Conservation (phyloP, 192 early-diverging fungal species). For the Coemansia erecta region DNA sequence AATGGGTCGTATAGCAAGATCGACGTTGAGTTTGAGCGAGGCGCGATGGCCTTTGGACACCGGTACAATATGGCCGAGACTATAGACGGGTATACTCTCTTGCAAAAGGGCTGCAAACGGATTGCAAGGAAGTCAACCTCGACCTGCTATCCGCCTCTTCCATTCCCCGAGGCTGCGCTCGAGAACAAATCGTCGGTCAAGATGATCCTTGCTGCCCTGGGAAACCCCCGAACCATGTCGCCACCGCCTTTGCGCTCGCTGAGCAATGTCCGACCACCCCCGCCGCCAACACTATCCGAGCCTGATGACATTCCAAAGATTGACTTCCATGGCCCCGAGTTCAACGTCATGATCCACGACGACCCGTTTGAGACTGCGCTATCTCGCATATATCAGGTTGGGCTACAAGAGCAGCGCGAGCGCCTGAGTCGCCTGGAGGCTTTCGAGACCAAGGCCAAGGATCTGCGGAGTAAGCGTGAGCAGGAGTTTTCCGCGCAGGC, state of each 20-base stretch:
- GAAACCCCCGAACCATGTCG: conserved; percentile 32
- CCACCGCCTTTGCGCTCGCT: conserved; percentile 43
- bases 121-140: conserved; percentile 42
- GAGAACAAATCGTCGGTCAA: conserved; percentile 17
- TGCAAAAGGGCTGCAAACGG: conserved; percentile 53
- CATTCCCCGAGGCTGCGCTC: conserved; percentile 16
- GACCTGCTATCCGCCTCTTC: conserved; percentile 32
- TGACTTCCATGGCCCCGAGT: conserved; percentile 39
- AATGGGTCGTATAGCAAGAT: conserved; percentile 43
- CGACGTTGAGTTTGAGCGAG: conserved; percentile 47
- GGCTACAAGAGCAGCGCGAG: conserved; percentile 51
- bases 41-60: conserved; percentile 40
- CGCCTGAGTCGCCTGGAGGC: conserved; percentile 49
- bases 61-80: conserved; percentile 53
- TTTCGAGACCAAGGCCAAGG: conserved; percentile 44
- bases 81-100: conserved; percentile 46
- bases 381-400: conserved; percentile 49
- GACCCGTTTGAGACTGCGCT: conserved; percentile 57
- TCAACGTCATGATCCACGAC: conserved; percentile 51
- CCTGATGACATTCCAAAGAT: conserved; percentile 50
- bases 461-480: conserved; percentile 28
- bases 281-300: conserved; percentile 27
- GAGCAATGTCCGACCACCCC: conserved; percentile 17
- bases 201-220: conserved; percentile 31
- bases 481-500: conserved; percentile 15